Evolutionary conservation across 129 eudicot genomes (phyloP).

Genomic region (sunflower (Helianthus annuus)): DNA sequence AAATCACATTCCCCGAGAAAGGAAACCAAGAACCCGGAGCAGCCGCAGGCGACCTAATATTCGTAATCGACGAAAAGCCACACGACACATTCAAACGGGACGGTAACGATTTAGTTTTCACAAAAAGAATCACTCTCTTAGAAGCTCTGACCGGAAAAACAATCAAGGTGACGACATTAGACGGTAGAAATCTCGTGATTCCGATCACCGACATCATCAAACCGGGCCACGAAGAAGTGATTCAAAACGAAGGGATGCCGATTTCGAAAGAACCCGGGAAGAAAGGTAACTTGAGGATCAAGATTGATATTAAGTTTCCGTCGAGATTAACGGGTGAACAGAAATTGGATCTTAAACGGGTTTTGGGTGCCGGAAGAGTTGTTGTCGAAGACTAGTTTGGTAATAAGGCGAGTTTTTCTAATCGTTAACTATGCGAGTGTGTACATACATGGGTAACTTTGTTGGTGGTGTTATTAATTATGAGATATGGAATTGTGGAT

Average conservation of each 20-base stretch:
- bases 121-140: conserved; percentile 63
- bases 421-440: conserved; percentile 32
- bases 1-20: conserved; percentile 85
- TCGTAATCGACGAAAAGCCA: conserved; percentile 81
- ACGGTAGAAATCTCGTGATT: conserved; percentile 55
- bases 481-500: conserved; percentile 10
- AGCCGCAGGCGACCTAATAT: conserved; percentile 79
- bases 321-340: conserved; percentile 72
- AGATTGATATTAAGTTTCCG: conserved; percentile 80
- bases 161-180: conserved; percentile 60
- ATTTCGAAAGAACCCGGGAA: conserved; percentile 89
- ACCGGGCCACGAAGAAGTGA: conserved; percentile 75
- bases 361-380: conserved; percentile 54
- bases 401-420: conserved; percentile 15
- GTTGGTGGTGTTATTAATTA: conserved; percentile 30
- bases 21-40: conserved; percentile 77
- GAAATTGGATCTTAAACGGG: conserved; percentile 74
- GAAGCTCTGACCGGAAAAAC: conserved; percentile 86
- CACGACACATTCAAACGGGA: conserved; percentile 73
- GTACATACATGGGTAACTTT: conserved; percentile 52
- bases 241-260: conserved; percentile 85
- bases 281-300: conserved; percentile 73
- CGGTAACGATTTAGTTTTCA: conserved; percentile 71
- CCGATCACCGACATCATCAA: conserved; percentile 57
- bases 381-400: conserved; percentile 34